Evolutionary conservation across 1,284 basidiomycete genomes (phyloP), one percentile per base, ranked within the genome.

Genomic region (Trametes sp.): DNA sequence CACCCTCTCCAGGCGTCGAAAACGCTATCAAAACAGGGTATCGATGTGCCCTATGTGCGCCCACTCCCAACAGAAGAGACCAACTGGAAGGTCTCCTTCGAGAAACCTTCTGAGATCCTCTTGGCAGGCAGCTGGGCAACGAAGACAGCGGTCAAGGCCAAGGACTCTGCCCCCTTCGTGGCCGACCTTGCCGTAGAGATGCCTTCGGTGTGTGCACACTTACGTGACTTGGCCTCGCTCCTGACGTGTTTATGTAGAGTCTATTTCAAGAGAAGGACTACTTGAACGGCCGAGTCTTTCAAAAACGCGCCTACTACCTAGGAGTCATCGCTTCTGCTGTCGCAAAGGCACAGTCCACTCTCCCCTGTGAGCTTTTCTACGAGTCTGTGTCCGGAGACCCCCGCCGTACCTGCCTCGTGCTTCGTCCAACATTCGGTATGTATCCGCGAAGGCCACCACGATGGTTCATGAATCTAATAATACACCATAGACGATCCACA

Each of bases 231-330:
- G 21, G 13, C 1, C 5, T 4, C 13, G 35, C 19, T n/a, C 36
- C 4, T 41, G 35, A 4, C 42, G 49, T 62, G 21, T 53, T n/a
- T 35, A 19, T 19, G 3, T 55, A 95, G 88, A 73, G 70, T 48
- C 78, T 98, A 28, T 96, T 99, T 72, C 95, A 98, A 78, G 93
- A 96, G 69, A 99, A 98, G 75, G 97, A 99, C 74, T 94, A 96
- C 68, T 80, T 96, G 59, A 93, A 96, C 73, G 87, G 88, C 36
- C 87, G 98, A 21, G 96, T 94, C 77, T 96, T 97, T 74, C 92
- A 97, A 75, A 99, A 99, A 76, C 84, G 94, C 46, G 91, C 94
- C 0, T 96, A 92, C 74, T 99, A 96, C 77, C 84, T 98, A 14
- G 91, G 95, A 9, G 86, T 86, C 4, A 81, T 99, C 54, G 93